phyloP scores from a whole-genome alignment of 768 basidiomycete species.

The Leucocoprinus birnbaumii region DNA sequence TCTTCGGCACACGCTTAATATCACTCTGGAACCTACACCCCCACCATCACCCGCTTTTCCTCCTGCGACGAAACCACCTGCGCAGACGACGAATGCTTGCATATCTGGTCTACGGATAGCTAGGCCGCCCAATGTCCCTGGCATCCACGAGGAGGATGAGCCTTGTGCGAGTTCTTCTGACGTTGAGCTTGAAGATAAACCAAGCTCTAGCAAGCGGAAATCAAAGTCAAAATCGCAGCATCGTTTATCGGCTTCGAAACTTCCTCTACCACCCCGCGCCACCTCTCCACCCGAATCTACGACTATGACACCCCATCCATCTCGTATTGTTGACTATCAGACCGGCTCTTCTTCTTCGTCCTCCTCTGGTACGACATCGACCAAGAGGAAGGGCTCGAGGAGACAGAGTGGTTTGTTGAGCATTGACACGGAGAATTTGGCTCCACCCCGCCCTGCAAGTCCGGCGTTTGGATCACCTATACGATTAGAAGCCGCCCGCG shows the following conservation, averaged over 20 bases:
- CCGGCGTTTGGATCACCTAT: constrained; percentile 68
- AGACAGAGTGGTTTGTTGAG: constrained; percentile 57
- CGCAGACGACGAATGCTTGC: constrained; percentile 28
- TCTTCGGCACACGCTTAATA: constrained; percentile 61
- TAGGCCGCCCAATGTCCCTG: constrained; percentile 64
- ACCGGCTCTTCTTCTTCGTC: constrained; percentile 15
- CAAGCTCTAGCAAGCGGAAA: constrained; percentile 40
- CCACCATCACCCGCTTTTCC: constrained; percentile 47
- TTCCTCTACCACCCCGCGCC: constrained; percentile 45
- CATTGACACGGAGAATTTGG: constrained; percentile 33
- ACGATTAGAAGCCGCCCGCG: constrained; percentile 51
- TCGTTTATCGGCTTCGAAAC: constrained; percentile 43
- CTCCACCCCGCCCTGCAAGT: constrained; percentile 56
- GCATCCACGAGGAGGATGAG: constrained; percentile 69
- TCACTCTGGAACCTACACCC: constrained; percentile 27
- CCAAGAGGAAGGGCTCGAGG: constrained; percentile 38
- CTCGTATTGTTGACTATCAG: constrained; percentile 13
- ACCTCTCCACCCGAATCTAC: constrained; percentile 34
- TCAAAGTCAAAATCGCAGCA: constrained; percentile 36
- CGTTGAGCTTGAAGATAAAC: constrained; percentile 34
- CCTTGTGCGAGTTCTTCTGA: constrained; percentile 40
- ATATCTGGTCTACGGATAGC: constrained; percentile 55
- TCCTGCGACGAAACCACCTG: constrained; percentile 44
- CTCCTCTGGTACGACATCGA: constrained; percentile 17
- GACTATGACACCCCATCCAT: constrained; percentile 14